phyloP scores from a whole-genome alignment of 1,284 basidiomycete genomes.

The Tilletia horrida region DNA sequence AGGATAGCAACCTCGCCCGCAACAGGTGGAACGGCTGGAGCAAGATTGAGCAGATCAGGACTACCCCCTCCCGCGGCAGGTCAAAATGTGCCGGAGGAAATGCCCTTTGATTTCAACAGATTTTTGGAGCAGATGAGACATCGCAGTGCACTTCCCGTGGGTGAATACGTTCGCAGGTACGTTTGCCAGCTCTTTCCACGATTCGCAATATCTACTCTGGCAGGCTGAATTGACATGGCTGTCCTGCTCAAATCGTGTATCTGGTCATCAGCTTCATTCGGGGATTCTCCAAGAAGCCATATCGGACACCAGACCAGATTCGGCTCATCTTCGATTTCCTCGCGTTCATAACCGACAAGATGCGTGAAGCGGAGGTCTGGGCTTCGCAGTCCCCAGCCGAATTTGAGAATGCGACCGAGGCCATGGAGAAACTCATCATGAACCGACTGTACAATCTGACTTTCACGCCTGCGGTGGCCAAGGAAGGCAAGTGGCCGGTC shows the following conservation, averaged over 20 bases:
- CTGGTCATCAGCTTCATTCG: slow-evolving; percentile 45
- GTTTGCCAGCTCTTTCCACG: neutral
- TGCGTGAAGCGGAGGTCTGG: slow-evolving; percentile 49
- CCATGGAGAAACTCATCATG: slow-evolving; percentile 99
- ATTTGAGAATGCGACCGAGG: slow-evolving; percentile 95
- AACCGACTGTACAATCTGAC: slow-evolving; percentile 73
- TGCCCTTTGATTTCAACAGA: slow-evolving; percentile 53
- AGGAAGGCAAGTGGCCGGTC: slow-evolving; percentile 49
- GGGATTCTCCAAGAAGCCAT: slow-evolving; percentile 53
- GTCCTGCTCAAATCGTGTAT: neutral
- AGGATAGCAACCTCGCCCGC: neutral
- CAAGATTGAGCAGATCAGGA: too few species aligned
- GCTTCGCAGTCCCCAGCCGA: slow-evolving; percentile 64
- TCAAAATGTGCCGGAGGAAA: slow-evolving; percentile 25
- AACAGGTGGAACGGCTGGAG: too few species aligned
- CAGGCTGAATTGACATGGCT: neutral
- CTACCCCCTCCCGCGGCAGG: neutral
- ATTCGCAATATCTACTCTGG: too few species aligned
- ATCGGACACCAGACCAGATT: slow-evolving; percentile 49
- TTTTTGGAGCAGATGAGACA: slow-evolving; percentile 55
- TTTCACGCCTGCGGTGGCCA: slow-evolving; percentile 49
- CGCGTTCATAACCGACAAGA: slow-evolving; percentile 50
- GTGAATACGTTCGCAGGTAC: slow-evolving; percentile 48
- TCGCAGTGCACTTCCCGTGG: slow-evolving; percentile 47
- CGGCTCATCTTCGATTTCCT: slow-evolving; percentile 55